These are phyloP conservation scores for Kodamaea anthophila DNA, from an alignment of 1,139 yeast species.

Conservation along the genomic window DNA sequence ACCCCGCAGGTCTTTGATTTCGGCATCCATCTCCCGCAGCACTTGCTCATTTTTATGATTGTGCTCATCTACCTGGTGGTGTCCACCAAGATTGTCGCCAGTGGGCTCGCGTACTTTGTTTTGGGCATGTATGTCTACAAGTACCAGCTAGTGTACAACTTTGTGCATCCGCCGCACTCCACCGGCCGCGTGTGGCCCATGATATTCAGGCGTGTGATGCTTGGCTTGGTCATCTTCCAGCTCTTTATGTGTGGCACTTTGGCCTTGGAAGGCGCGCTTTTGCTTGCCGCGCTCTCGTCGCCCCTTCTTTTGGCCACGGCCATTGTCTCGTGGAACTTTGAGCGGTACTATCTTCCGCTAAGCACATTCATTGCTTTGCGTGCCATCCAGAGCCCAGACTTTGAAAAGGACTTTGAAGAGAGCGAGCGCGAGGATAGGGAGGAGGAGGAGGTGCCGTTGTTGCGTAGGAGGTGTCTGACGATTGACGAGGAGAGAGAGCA, in stretches of 20 bases:
- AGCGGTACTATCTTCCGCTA: constrained; percentile 54
- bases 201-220: constrained; percentile 50
- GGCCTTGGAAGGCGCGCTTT: constrained; percentile 56
- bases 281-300: constrained; percentile 44
- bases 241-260: constrained; percentile 65
- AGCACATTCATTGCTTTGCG: constrained; percentile 57
- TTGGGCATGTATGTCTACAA: constrained; percentile 61
- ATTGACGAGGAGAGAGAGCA: constrained; percentile 54
- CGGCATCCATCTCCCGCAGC: constrained; percentile 62
- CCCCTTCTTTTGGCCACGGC: constrained; percentile 50
- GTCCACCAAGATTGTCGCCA: constrained; percentile 59
- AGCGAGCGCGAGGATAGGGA: constrained; percentile 21
- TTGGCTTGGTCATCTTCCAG: constrained; percentile 56
- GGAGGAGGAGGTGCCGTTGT: background rate
- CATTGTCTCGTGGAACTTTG: constrained; percentile 49
- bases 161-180: constrained; percentile 67
- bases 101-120: constrained; percentile 56
- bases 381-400: constrained; percentile 46
- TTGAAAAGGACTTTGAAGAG: constrained; percentile 40
- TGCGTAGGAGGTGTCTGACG: constrained; percentile 33
- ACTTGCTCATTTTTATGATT: constrained; percentile 53
- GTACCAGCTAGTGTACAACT: constrained; percentile 58
- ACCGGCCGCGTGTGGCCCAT: constrained; percentile 71
- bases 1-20: constrained; percentile 62
- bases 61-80: constrained; percentile 58